Base-by-base conservation (phyloP, 257 asterid genomes). In the Thymus mandschuricus region DNA sequence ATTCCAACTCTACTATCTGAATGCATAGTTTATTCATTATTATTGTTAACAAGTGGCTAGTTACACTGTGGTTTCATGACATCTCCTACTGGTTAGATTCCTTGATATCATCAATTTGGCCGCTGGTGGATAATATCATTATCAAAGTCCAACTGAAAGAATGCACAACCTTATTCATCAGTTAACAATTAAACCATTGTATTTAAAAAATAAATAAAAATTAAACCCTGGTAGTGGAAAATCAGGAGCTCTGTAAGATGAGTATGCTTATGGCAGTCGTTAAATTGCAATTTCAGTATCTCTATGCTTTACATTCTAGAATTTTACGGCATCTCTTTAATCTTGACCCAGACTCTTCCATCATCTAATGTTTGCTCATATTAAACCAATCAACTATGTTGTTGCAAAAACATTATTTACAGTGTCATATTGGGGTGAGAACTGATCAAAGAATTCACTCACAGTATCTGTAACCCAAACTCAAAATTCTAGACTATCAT, bases 391-490 rank as follows among this genome's bases (percentile, higher is more conserved):
- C 8, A 31, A 40, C 57, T 65, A 38, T 35, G 58, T 34, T 6
- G 49, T 51, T 64, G 62, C 21, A 11, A 13, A 55, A 29, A n/a
- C 21, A 21, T 21, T 21, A 21, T 21, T 45, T 8, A 10, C 72
- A 40, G n/a, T 40, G 40, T 29, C 45, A 70, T 30, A 48, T 33
- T 57, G 57, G 43, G 40, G 54, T 50, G 8, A 2, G 40, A 65
- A 33, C 7, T 48, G 64, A 41, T 68, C 52, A 51, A 56, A 28
- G 13, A 34, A 31, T 60, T 65, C 41, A 10, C 38, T 62, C 35
- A 3, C 29, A 21, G 11, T 40, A 60, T 68, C 62, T n/a, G 49
- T 73, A 60, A 58, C 50, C 56, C 46, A 54, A 72, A 50, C 66
- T 62, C 46, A 52, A 38, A 51, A 58, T 60, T 43, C 29, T 55